These are phyloP conservation scores for Musa balbisiana DNA, from an alignment of 202 grass and related monocot species.

Conservation along the genomic window DNA sequence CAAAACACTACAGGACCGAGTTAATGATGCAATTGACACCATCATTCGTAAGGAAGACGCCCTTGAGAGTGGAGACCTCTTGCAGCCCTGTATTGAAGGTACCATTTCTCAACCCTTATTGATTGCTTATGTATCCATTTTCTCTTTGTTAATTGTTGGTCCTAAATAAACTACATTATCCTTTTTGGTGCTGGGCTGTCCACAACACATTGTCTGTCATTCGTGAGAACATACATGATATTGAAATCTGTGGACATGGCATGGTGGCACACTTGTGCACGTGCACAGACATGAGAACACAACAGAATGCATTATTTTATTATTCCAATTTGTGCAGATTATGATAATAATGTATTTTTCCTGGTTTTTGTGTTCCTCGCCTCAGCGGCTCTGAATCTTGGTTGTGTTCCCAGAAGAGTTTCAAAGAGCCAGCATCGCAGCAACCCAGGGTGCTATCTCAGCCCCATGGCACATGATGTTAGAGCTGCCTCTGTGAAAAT, in stretches of 20 bases:
- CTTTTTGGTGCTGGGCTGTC: too few relatives aligned
- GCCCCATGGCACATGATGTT: slow-evolving; percentile 16
- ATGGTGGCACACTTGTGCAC: too few relatives aligned
- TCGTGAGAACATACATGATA: not conserved
- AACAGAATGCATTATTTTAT: not conserved
- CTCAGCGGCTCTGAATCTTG: slow-evolving; percentile 43
- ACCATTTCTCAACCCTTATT: not conserved
- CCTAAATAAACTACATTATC: too few relatives aligned
- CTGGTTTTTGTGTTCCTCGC: not conserved
- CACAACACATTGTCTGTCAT: too few relatives aligned
- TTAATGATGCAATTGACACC: slow-evolving; percentile 42
- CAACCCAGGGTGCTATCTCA: slow-evolving; percentile 41
- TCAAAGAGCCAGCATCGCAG: slow-evolving; percentile 41
- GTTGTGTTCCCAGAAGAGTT: slow-evolving; percentile 40
- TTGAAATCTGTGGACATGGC: not conserved
- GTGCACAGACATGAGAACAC: not conserved
- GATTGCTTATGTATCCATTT: not conserved
- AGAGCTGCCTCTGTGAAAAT: slow-evolving; percentile 2
- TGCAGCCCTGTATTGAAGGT: slow-evolving; percentile 53
- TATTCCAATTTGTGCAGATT: not conserved
- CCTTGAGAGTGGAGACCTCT: slow-evolving; percentile 21
- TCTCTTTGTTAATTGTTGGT: not conserved
- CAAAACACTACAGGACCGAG: slow-evolving; percentile 32
- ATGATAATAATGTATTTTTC: not conserved
- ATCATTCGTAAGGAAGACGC: slow-evolving; percentile 44